These are phyloP conservation scores for Sinapis alba DNA, from an alignment of 441 rosid species.

Conservation along the genomic window DNA sequence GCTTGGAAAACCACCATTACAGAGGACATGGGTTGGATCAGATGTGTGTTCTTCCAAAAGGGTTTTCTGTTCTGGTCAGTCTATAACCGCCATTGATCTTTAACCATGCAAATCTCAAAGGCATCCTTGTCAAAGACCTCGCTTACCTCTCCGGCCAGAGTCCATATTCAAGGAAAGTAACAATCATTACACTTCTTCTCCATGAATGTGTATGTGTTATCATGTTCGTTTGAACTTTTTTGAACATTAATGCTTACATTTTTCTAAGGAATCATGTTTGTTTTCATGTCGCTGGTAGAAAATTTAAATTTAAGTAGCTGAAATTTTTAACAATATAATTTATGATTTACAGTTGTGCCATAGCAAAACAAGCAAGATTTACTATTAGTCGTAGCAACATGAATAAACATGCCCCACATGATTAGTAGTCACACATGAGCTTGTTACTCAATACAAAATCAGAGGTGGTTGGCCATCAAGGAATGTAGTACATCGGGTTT, in stretches of 20 bases:
- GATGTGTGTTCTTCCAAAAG: too few relatives aligned
- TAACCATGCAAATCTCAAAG: not conserved
- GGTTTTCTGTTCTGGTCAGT: too few relatives aligned
- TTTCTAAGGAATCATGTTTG: not conserved
- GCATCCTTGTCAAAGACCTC: not conserved
- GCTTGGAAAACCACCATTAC: too few relatives aligned
- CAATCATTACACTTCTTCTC: conserved; percentile 25
- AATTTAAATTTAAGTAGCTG: too few relatives aligned
- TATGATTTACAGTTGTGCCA: not conserved
- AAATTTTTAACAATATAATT: not conserved
- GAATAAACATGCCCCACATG: not conserved
- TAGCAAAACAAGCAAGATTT: not conserved
- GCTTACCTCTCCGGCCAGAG: not conserved
- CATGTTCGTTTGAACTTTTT: conserved; percentile 11
- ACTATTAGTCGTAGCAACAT: not conserved
- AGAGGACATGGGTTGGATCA: too few relatives aligned
- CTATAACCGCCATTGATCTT: too few relatives aligned
- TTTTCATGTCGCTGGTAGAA: not conserved
- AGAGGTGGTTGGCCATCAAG: conserved; percentile 22
- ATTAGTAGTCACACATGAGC: not conserved
- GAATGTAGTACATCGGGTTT: conserved; percentile 48
- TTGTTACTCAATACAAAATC: not conserved
- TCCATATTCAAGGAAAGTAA: conserved; percentile 5
- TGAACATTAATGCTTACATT: not conserved
- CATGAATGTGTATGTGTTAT: conserved; percentile 30